Percentiles rank a stretch among this genome's conserved stretches.
Conservation (phyloP, 2,329 filamentous ascomycete species). For the Penicillium sp. region DNA sequence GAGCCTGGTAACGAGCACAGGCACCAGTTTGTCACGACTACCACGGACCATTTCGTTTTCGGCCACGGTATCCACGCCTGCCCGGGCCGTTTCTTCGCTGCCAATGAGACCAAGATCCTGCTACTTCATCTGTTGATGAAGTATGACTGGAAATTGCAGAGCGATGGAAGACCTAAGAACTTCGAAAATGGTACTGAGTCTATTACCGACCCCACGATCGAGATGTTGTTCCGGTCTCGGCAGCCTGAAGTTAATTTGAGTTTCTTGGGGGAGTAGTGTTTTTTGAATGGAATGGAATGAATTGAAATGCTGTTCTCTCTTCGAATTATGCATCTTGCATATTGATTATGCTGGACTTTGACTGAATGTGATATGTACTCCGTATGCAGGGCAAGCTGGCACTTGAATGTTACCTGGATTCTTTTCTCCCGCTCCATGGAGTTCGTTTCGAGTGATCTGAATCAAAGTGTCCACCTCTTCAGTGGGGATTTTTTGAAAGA, state of each 20-base stretch:
- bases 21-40: constrained; percentile 34
- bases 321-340: neutral
- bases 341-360: neutral
- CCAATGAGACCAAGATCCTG: constrained; percentile 58
- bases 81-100: constrained; percentile 59
- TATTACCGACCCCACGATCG: constrained; percentile 32
- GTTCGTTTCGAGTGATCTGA: neutral
- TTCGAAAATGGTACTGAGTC: constrained; percentile 51
- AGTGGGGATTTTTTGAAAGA: neutral
- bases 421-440: too few species aligned
- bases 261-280: constrained; percentile 18
- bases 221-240: constrained; percentile 29
- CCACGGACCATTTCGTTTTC: constrained; percentile 33
- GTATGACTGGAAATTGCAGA: constrained; percentile 53
- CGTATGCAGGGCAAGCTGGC: neutral
- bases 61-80: constrained; percentile 43
- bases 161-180: constrained; percentile 40
- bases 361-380: neutral
- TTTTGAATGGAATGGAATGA: neutral
- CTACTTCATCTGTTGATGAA: constrained; percentile 54
- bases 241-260: constrained; percentile 28
- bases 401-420: neutral
- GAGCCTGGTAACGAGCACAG: constrained; percentile 32
- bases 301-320: neutral
- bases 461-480: neutral